A percentile compares a stretch with the other conserved stretches of the same genome.
Evolutionary conservation across 1,284 basidiomycete species (phyloP).

Genomic region (Apiotrichum siamense): DNA sequence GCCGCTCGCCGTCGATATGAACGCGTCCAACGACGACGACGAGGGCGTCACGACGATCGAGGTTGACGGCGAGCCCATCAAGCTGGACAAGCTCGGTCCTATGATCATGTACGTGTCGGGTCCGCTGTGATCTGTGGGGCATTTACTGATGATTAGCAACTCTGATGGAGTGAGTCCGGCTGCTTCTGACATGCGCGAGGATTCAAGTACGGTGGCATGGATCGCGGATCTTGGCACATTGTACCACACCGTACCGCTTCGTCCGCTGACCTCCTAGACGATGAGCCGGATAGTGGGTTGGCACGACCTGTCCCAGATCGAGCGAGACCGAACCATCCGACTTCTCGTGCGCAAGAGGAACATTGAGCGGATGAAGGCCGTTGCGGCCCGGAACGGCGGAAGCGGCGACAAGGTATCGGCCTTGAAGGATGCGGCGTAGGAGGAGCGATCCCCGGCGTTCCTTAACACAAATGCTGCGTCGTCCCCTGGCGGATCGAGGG

Average conservation of each 20-base stretch:
- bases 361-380: conserved; percentile 36
- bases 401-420: conserved; percentile 15
- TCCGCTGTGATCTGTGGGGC: no score
- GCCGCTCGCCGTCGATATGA: no score
- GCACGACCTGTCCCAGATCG: conserved; percentile 38
- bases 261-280: not conserved
- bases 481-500: no score
- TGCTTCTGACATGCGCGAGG: not conserved
- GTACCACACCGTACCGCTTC: no score
- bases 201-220: not conserved
- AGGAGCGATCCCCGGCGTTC: no score
- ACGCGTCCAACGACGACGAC: conserved; percentile 3
- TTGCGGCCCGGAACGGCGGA: conserved; percentile 13
- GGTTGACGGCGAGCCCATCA: conserved; percentile 37
- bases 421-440: no score
- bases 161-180: conserved; percentile 46
- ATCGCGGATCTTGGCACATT: not conserved
- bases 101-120: no score
- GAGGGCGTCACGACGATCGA: conserved; percentile 29
- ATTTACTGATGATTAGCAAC: no score
- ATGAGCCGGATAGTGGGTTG: conserved; percentile 41
- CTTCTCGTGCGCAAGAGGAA: conserved; percentile 48
- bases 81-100: conserved; percentile 44
- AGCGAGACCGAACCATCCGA: conserved; percentile 44
- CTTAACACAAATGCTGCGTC: no score